Percentiles rank a stretch among this genome's conserved stretches.
Evolutionary conservation across 2,329 filamentous ascomycete genomes (phyloP).

Genomic region (Dothistroma pini): DNA sequence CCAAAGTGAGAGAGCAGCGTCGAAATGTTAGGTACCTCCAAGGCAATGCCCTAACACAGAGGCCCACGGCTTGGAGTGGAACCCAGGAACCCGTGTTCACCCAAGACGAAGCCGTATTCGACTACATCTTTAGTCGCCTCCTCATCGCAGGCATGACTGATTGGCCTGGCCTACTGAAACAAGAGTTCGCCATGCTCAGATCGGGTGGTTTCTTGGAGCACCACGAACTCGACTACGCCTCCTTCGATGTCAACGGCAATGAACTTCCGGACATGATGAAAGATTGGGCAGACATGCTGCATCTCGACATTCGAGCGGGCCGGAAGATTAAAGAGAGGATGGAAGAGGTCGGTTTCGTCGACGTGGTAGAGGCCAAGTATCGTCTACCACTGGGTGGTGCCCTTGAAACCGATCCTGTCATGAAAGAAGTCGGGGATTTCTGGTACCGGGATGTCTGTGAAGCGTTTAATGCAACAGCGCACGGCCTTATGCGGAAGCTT

Average conservation of each 20-base stretch:
- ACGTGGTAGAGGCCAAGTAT: not conserved
- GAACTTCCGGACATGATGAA: not conserved
- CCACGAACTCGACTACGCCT: slow-evolving; percentile 18
- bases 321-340: not conserved
- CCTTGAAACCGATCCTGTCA: not conserved
- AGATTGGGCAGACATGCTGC: not conserved
- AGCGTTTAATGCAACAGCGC: not conserved
- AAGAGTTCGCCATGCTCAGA: slow-evolving; percentile 10
- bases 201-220: slow-evolving; percentile 21
- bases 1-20: slow-evolving; percentile 1
- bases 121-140: slow-evolving; percentile 19
- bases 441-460: not conserved
- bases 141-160: slow-evolving; percentile 18
- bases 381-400: not conserved
- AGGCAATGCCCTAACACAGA: slow-evolving; percentile 13
- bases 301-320: not conserved
- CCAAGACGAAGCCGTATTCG: slow-evolving; percentile 10
- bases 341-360: not conserved
- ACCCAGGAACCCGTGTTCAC: not conserved
- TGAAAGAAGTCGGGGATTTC: not conserved
- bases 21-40: slow-evolving; percentile 17
- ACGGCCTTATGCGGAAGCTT: not conserved
- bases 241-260: slow-evolving; percentile 3
- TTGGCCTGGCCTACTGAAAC: slow-evolving; percentile 15
- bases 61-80: slow-evolving; percentile 2